Conservation (phyloP, 2,329 filamentous ascomycete genomes). For the Sordariomycetes sp. region DNA sequence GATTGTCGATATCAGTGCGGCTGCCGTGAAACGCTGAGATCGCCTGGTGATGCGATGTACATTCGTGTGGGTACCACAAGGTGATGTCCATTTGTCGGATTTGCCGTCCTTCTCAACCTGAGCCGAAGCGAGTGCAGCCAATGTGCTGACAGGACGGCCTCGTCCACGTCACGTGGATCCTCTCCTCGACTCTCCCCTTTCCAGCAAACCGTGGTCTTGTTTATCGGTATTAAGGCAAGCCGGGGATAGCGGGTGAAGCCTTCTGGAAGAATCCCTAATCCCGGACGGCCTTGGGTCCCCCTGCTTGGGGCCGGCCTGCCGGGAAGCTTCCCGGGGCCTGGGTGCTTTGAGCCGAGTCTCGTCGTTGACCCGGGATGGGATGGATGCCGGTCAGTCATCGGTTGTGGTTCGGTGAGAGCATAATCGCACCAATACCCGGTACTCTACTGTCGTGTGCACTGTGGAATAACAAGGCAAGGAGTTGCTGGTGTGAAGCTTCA, state of each 20-base stretch:
- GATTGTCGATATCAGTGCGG: background rate
- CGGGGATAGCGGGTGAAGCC: background rate
- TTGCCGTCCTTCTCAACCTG: no score
- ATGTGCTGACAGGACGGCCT: no score
- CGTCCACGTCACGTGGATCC: background rate
- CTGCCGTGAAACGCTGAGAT: background rate
- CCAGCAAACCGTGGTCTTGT: background rate
- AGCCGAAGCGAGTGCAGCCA: no score
- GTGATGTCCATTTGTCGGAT: no score
- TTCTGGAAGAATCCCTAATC: background rate
- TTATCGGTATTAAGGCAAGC: background rate
- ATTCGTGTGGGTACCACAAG: background rate
- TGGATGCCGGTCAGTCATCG: no score
- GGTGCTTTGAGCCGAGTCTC: background rate
- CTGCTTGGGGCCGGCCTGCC: background rate
- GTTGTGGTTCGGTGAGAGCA: no score
- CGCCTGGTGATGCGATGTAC: background rate
- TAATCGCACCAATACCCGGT: no score
- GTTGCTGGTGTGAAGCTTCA: no score
- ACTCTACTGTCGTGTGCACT: no score
- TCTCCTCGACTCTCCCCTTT: background rate
- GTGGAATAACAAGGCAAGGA: no score
- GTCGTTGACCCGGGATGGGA: background rate
- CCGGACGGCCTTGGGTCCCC: background rate
- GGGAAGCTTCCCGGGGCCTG: background rate